Base-by-base conservation (phyloP, 2,329 filamentous ascomycete genomes). In the Aureobasidium sp. region DNA sequence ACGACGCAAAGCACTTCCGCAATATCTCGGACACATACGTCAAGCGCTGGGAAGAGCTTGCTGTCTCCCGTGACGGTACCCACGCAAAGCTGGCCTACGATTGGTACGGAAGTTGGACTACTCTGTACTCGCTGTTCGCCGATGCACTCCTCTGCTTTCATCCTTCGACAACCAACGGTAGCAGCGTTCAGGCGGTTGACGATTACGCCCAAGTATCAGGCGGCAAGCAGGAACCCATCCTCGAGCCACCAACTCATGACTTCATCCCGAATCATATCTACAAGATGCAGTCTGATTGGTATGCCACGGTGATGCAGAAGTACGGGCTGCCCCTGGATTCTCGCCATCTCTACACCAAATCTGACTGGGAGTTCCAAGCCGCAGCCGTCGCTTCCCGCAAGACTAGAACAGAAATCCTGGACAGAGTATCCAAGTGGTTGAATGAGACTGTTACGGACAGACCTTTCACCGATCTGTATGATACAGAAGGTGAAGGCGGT, bases 281-380 rank as follows among this genome's bases (percentile, higher is more conserved):
- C 83, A 87, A 88, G 71, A 89, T 90, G 69, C 93, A 97, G 75
- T 94, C 91, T 54, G 84, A 90, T 66, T 97, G 92, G 93, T 97
- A 97, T 80, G 84, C 88, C 69, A 85, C 88, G 18, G 93, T 95
- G 13, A 87, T 93, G 70, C 93, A 97, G 76, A 90, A 88, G 72
- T 97, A 95, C 77, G 94, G 94, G 1, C 81, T 97, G 4, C 93
- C 94, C 0, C 86, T 97, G 10, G 94, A 97, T 78, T 92, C 88
- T 70, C 88, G 94, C 50, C 93, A 96, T 77, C 78, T 95, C 4
- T 96, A 96, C 78, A 91, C 93, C 40, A 97, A 97, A 80, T 94
- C 91, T 36, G 94, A 97, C 79, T 97, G 94, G 94, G 91, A 96
- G 72, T 94, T 97, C 76, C 95, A 96, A 77, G 92, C 93, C 0